Evolutionary conservation across 1,284 basidiomycete genomes (phyloP).

Genomic region (Puccinia hordei): DNA sequence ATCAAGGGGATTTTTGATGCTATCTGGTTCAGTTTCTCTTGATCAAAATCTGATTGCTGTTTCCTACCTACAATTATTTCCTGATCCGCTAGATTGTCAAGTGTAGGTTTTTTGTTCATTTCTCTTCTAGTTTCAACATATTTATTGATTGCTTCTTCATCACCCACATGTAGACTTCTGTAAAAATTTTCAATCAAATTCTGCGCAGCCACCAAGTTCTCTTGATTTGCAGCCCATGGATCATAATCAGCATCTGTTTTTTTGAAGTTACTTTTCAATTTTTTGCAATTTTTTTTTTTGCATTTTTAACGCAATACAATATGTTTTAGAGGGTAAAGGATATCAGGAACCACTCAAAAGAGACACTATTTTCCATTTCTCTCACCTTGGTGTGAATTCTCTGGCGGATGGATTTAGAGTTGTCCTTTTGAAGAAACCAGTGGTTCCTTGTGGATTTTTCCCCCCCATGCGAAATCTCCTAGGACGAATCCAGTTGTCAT

Average conservation of each 20-base stretch:
- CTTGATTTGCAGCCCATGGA: neutral
- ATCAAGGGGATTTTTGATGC: too few species aligned
- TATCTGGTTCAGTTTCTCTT: too few species aligned
- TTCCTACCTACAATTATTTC: neutral
- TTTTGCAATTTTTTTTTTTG: too few species aligned
- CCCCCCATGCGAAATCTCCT: neutral
- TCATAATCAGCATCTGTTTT: neutral
- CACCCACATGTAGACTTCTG: neutral
- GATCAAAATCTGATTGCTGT: neutral
- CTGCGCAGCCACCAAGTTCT: neutral
- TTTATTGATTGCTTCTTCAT: neutral
- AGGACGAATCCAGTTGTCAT: neutral
- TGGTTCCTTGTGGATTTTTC: too few species aligned
- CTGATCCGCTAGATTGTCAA: neutral
- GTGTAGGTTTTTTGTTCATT: neutral
- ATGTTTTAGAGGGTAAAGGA: neutral
- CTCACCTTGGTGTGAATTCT: constrained; percentile 1
- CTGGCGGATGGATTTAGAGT: neutral
- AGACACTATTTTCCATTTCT: neutral
- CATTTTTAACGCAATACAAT: neutral
- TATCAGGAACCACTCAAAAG: neutral
- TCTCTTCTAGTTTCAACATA: neutral
- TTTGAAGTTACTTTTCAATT: too few species aligned
- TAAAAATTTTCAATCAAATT: neutral
- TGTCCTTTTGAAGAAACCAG: neutral